These are phyloP conservation scores for Backusella tuberculispora DNA, from an alignment of 192 early-diverging fungal genomes.

Conservation along the genomic window DNA sequence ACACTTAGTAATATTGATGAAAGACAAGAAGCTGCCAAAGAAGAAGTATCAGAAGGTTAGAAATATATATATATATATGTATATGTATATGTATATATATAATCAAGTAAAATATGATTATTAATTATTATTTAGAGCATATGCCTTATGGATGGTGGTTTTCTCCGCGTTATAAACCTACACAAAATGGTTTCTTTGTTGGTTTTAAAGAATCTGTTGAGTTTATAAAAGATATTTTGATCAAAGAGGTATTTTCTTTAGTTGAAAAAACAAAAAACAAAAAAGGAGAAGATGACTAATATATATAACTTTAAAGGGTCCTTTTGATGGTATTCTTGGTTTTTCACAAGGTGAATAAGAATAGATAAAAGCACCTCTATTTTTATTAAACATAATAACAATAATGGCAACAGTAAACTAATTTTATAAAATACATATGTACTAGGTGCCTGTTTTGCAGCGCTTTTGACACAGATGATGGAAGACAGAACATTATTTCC, in stretches of 20 bases:
- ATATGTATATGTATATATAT: neutral
- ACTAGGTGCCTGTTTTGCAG: slow-evolving; percentile 47
- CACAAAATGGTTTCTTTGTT: slow-evolving; percentile 31
- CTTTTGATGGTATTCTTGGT: slow-evolving; percentile 57
- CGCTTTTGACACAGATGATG: slow-evolving; percentile 41
- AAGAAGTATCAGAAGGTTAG: slow-evolving; percentile 41
- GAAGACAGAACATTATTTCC: slow-evolving; percentile 29
- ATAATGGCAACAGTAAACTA: too few species aligned
- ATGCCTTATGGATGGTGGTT: slow-evolving; percentile 27
- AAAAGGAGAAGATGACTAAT: neutral
- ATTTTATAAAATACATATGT: too few species aligned
- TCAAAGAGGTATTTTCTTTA: slow-evolving; percentile 41
- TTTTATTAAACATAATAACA: too few species aligned
- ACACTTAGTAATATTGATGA: slow-evolving; percentile 42
- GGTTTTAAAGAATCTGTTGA: slow-evolving; percentile 49
- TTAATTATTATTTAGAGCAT: neutral
- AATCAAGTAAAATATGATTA: neutral
- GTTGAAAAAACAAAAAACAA: neutral
- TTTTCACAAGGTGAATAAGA: slow-evolving; percentile 44
- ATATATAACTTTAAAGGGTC: slow-evolving; percentile 35
- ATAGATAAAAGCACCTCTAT: neutral
- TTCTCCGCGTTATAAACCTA: slow-evolving; percentile 13
- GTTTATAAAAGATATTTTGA: slow-evolving; percentile 42
- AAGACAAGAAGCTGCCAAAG: slow-evolving; percentile 32
- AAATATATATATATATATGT: neutral